Conservation (phyloP, 306 rosid species). For the Astragalus membranaceus region DNA sequence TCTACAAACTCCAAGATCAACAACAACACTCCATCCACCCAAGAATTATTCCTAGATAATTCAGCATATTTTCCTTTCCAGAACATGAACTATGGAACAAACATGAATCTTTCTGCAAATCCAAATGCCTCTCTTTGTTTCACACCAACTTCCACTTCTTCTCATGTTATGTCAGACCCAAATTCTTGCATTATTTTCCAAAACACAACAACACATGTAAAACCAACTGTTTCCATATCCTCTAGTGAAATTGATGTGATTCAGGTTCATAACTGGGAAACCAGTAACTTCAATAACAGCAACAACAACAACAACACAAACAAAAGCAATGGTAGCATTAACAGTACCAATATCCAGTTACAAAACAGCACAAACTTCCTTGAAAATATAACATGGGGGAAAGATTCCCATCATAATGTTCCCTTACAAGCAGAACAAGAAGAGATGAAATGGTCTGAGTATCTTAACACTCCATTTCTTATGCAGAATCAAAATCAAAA, state of each 20-base stretch:
- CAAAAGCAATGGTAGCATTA: constrained; percentile 22
- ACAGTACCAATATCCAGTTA: constrained; percentile 24
- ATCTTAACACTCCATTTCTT: constrained; percentile 49
- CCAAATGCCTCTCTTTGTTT: constrained; percentile 40
- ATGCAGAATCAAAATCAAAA: constrained; percentile 43
- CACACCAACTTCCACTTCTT: constrained; percentile 35
- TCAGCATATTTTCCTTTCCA: constrained; percentile 58
- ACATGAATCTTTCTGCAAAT: constrained; percentile 35
- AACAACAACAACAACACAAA: constrained; percentile 9
- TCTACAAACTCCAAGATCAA: constrained; percentile 31
- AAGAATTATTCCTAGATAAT: constrained; percentile 56
- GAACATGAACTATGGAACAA: constrained; percentile 36
- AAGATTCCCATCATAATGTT: constrained; percentile 1
- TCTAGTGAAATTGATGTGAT: constrained; percentile 30
- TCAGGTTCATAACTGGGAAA: constrained; percentile 51
- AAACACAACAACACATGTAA: constrained; percentile 30
- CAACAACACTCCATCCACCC: constrained; percentile 36
- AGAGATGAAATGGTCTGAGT: constrained; percentile 82
- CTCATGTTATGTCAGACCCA: constrained; percentile 44
- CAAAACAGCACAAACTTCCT: constrained; percentile 30
- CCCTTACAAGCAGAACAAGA: constrained; percentile 38
- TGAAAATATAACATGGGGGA: constrained; percentile 43
- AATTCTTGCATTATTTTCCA: constrained; percentile 34
- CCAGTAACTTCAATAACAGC: constrained; percentile 8
- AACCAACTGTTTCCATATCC: constrained; percentile 45